Conservation (phyloP, 306 rosid species). For the Acacia melanoxylon region DNA sequence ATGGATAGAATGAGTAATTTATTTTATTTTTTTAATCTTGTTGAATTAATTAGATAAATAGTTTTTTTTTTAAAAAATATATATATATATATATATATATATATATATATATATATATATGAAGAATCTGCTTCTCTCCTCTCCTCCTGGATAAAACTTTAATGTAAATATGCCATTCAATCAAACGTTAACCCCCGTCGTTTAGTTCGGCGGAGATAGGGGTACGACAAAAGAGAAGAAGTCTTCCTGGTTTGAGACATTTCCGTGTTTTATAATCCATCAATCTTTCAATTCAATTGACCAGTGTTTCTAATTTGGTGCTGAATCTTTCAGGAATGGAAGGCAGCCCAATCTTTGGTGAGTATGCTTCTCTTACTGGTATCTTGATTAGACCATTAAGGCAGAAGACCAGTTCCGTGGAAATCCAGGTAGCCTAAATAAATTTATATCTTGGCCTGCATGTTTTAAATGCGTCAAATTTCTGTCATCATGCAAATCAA, state of each 20-base stretch:
- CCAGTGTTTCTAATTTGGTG: conserved; percentile 41
- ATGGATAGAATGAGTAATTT: no score
- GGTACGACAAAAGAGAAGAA: not conserved
- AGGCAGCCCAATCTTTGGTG: conserved; percentile 86
- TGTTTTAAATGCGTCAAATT: conserved; percentile 44
- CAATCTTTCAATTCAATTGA: conserved; percentile 40
- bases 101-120: no score
- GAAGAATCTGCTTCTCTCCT: no score
- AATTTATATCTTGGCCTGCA: conserved; percentile 22
- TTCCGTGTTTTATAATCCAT: conserved; percentile 42
- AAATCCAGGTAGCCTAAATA: conserved; percentile 74
- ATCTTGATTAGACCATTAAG: conserved; percentile 80
- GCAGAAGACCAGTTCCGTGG: conserved; percentile 79
- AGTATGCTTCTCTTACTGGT: conserved; percentile 64
- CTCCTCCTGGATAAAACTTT: no score
- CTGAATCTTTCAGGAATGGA: conserved; percentile 74
- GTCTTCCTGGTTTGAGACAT: conserved; percentile 85
- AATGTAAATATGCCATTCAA: no score
- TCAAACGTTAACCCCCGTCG: no score
- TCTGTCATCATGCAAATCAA: conserved; percentile 63
- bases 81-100: no score
- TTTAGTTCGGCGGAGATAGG: no score
- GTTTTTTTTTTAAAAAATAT: no score
- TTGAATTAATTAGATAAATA: no score
- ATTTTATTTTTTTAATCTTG: no score